A percentile compares a stretch with the other conserved stretches of the same genome.
Evolutionary conservation across 2,329 filamentous ascomycete species (phyloP).

Genomic region (Emydomyces testavorans): DNA sequence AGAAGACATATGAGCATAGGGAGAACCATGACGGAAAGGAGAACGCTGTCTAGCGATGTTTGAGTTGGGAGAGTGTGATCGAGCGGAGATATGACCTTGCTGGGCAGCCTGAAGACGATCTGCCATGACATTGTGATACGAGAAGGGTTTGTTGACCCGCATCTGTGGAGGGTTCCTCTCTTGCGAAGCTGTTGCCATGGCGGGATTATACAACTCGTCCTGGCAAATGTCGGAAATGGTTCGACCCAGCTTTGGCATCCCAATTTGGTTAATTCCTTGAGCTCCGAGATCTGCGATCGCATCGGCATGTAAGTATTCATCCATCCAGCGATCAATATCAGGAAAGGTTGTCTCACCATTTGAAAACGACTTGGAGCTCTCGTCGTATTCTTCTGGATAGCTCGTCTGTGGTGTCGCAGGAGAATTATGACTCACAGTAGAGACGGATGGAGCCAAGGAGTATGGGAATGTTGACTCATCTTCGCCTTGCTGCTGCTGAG

Average conservation of each 20-base stretch:
- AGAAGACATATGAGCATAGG: conserved; percentile 42
- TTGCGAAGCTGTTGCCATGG: conserved; percentile 33
- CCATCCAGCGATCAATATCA: conserved; percentile 40
- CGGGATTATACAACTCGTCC: conserved; percentile 66
- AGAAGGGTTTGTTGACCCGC: conserved; percentile 33
- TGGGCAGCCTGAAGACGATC: conserved; percentile 71
- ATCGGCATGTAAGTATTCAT: conserved; percentile 57
- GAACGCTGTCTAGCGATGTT: conserved; percentile 54
- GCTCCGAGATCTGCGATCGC: conserved; percentile 43
- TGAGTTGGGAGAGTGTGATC: conserved; percentile 46
- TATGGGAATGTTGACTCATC: conserved; percentile 43
- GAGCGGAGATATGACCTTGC: conserved; percentile 54
- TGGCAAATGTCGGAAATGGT: conserved; percentile 77
- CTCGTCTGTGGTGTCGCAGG: conserved; percentile 50
- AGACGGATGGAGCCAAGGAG: conserved; percentile 45
- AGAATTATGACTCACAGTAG: conserved; percentile 49
- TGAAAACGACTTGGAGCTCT: conserved; percentile 39
- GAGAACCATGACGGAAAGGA: conserved; percentile 65
- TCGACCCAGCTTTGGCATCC: conserved; percentile 64
- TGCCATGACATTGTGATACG: conserved; percentile 47
- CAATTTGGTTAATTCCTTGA: conserved; percentile 26
- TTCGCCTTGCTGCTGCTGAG: conserved; percentile 33
- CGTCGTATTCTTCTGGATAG: conserved; percentile 43
- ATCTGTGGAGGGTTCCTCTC: conserved; percentile 26
- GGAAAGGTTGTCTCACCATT: conserved; percentile 43